Percentiles rank a stretch among this genome's conserved stretches.
Conservation (phyloP, 1,284 basidiomycete genomes). For the Porogramme epimiltina region DNA sequence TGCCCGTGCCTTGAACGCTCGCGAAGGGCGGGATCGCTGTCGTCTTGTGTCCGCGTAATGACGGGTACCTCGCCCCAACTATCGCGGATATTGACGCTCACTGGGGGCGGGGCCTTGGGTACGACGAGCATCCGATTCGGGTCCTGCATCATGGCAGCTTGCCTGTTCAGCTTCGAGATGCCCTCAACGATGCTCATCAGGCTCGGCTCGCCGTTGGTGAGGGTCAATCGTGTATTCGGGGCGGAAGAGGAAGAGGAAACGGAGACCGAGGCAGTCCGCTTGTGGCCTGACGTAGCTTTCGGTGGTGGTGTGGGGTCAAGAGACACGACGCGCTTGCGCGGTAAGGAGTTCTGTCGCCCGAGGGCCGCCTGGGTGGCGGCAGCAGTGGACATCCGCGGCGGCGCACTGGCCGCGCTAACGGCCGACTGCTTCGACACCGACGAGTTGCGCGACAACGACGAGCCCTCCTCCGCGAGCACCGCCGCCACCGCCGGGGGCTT, state of each 20-base stretch:
- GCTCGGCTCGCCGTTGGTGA: slow-evolving; percentile 37
- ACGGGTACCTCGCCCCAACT: slow-evolving; percentile 13
- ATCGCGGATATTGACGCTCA: slow-evolving; percentile 18
- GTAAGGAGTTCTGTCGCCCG: slow-evolving; percentile 4
- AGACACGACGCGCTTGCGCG: slow-evolving; percentile 23
- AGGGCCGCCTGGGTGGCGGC: slow-evolving; percentile 1
- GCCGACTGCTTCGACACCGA: slow-evolving; percentile 33
- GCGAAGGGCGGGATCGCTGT: background rate
- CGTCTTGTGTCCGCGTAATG: background rate
- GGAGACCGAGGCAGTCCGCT: slow-evolving; percentile 19
- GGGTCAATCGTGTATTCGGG: background rate
- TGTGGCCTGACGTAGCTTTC: slow-evolving; percentile 11
- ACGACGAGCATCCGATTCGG: slow-evolving; percentile 32
- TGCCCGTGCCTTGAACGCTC: slow-evolving; percentile 5
- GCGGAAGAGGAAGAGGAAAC: slow-evolving; percentile 4
- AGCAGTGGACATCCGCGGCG: slow-evolving; percentile 11
- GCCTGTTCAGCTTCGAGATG: slow-evolving; percentile 46
- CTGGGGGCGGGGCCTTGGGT: slow-evolving; percentile 40
- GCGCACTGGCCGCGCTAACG: slow-evolving; percentile 26
- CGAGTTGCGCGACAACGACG: slow-evolving; percentile 31
- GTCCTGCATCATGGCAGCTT: slow-evolving; percentile 27
- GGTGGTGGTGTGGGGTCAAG: slow-evolving; percentile 12
- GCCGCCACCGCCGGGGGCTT: slow-evolving; percentile 5
- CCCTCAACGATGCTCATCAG: slow-evolving; percentile 72
- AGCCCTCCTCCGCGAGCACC: slow-evolving; percentile 7